A percentile compares a stretch with the other conserved stretches of the same genome.
Conservation (phyloP, 1,284 basidiomycete species). For the Microstroma glucosiphilum region DNA sequence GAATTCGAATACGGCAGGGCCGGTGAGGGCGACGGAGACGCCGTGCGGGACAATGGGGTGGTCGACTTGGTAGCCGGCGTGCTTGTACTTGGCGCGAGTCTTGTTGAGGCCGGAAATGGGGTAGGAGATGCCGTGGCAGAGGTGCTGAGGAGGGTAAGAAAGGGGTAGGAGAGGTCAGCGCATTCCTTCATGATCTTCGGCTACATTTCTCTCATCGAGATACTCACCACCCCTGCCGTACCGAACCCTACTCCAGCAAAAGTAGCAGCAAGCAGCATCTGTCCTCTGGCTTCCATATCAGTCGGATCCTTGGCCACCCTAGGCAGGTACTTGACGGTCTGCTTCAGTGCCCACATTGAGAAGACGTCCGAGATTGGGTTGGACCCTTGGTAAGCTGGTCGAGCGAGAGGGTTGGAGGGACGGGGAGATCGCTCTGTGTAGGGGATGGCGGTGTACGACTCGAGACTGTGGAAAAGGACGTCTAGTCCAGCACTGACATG, state of each 20-base stretch:
- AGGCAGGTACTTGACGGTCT: conserved; percentile 83
- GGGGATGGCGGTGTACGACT: conserved; percentile 57
- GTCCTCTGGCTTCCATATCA: conserved; percentile 74
- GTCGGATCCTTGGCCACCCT: conserved; percentile 69
- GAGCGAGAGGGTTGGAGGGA: conserved; percentile 77
- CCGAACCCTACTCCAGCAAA: conserved; percentile 88
- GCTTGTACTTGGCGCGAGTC: conserved; percentile 55
- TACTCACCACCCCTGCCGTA: conserved; percentile 56
- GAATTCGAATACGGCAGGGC: conserved; percentile 27
- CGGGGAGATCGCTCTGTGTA: conserved; percentile 83
- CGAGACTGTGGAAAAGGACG: conserved; percentile 83
- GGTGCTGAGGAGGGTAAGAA: conserved; percentile 60
- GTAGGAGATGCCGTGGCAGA: conserved; percentile 42
- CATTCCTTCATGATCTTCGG: not conserved
- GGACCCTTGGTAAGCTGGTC: conserved; percentile 87
- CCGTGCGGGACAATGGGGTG: conserved; percentile 82
- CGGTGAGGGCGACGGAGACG: conserved; percentile 29
- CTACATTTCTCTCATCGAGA: no score
- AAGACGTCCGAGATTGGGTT: conserved; percentile 94
- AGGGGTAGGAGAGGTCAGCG: not conserved
- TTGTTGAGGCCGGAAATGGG: conserved; percentile 71
- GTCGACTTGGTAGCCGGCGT: conserved; percentile 60
- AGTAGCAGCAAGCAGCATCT: conserved; percentile 68
- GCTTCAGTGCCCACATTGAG: conserved; percentile 85
- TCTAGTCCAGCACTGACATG: conserved; percentile 88